Base-by-base conservation (phyloP, 345 rosid genomes). In the Litchi chinensis region DNA sequence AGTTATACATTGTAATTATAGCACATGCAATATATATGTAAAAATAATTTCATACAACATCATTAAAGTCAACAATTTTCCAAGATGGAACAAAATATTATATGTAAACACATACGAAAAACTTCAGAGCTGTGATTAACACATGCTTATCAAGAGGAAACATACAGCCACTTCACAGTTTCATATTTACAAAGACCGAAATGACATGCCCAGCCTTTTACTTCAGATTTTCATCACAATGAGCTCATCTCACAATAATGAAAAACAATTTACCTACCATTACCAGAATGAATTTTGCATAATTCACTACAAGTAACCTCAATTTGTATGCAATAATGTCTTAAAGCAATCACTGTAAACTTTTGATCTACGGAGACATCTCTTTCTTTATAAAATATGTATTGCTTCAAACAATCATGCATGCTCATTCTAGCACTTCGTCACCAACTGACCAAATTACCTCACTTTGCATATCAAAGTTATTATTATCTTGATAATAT, bases 1-100 rank as follows among this genome's bases (percentile, higher is more conserved):
- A 72, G 50, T 65, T 68, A 40, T 71, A 59, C 32, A 81, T 52
- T 71, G 62, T 76, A 80, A 68, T 37, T 15, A 39, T n/a, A 32
- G 41, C 26, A 66, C 28, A 13, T 10, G 24, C 68, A 18, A 59
- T 60, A 46, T 28, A 60, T 13, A 41, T 24, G 24, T 19, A 59
- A 56, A 65, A 15, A 18, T 5, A 7, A 63, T 44, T 40, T 5
- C 50, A 39, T 6, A 43, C 37, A 62, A 4, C 74, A 70, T 62
- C 22, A 74, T 8, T 7, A 37, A 60, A 68, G 48, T 15, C 64
- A 22, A 50, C 40, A 21, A 9, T 69, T 22, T 28, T 50, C 21
- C 40, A 67, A 70, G 21, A 73, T 57, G 26, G 32, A 54, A 56
- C 13, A 73, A 65, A 13, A 54, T 64, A 0, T 72, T 26, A 39